Evolutionary conservation across 1,284 basidiomycete species (phyloP), one percentile per base, ranked within the genome.

Genomic region (Ganoderma leucocontextum): DNA sequence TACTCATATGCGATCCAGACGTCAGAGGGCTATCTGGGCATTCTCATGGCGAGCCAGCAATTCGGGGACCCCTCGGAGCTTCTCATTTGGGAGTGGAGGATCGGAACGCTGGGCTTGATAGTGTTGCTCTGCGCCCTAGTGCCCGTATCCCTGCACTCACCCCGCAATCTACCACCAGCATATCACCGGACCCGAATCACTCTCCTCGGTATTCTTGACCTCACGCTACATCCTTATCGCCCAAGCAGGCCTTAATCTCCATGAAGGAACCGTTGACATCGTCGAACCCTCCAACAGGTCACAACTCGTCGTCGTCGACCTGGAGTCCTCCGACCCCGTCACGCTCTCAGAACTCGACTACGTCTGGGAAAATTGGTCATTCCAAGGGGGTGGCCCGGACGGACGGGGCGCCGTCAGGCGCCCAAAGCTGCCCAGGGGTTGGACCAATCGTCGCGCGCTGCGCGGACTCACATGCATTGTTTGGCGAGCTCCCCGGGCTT

Each of bases 31-130:
- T 78, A 81, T 60, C 68, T 91, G 22, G 87, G 82, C 9, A 75
- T 91, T 39, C 77, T 87, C 9, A 84, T 86, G 66, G 70, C 76
- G 44, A 75, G 76, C 44, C 55, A 59, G 2, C 77, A 47, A 10
- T 41, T 76, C 22, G 72, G 70, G 6, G 72, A 73, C 15, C 77
- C 78, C 15, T 83, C 81, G 36, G 83, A 88, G 66, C 76, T 91
- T n/a, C 75, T 83, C n/a, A 78, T 90, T 17, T 91, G 88, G 88
- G 82, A 90, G 63, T 91, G 90, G 89, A 86, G 84, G 74, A 86
- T 82, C 6, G 85, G 86, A 7, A 69, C 74, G 7, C 72, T 77
- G 17, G 74, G 84, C 71, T 65, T 86, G 73, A 89, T 91, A 35
- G 38, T 38, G 4, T 33, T 47, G n/a, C n/a, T n/a, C n/a, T n/a